Base-by-base conservation (phyloP, 2,329 filamentous ascomycete species). In the Davidsoniella australis region DNA sequence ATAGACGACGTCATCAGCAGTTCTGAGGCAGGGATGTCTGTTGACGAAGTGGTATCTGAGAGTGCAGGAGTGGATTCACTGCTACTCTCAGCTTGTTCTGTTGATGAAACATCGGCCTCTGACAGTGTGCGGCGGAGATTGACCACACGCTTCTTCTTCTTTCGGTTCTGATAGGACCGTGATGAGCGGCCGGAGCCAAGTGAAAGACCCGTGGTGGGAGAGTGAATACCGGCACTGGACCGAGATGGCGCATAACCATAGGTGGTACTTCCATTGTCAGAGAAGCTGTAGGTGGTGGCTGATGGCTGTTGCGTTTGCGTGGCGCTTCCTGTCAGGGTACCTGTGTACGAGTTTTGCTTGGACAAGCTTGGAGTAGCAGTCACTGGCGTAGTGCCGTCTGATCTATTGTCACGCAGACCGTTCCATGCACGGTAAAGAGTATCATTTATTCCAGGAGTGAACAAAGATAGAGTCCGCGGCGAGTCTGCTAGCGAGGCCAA, bases 381-480 rank as follows among this genome's bases (percentile, higher is more conserved):
- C 14, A 49, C 36, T 10, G 44, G 41, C 14, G 63, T 72, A 55
- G 59, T 56, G 50, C 68, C 59, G 52, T 91, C 84, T 41, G 71
- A 71, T 51, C 78, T 72, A 12, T 12, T 33, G 54, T 94, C 87
- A 46, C 76, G 72, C 36, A 81, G 77, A 39, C 83, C 83, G 14
- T 89, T 85, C 85, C 88, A 94, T 29, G 89, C 91, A 53, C 91
- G 77, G 63, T 94, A 95, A 23, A 96, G 82, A 3, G 85, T 85
- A 62, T 96, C 86, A 47, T 78, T 72, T 52, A 96, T 89, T n/a
- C 82, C 78, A 0, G 89, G 87, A 1, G 89, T 95, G 61, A 94
- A 94, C 0, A 96, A 69, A 4, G 88, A 94, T 33, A 96, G 67
- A 0, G 91, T 96, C 44, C 85, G 79, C 58, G 96, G 87, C 2